phyloP scores from a whole-genome alignment of 2,329 filamentous ascomycete species.

The Trichoderma sp. region DNA sequence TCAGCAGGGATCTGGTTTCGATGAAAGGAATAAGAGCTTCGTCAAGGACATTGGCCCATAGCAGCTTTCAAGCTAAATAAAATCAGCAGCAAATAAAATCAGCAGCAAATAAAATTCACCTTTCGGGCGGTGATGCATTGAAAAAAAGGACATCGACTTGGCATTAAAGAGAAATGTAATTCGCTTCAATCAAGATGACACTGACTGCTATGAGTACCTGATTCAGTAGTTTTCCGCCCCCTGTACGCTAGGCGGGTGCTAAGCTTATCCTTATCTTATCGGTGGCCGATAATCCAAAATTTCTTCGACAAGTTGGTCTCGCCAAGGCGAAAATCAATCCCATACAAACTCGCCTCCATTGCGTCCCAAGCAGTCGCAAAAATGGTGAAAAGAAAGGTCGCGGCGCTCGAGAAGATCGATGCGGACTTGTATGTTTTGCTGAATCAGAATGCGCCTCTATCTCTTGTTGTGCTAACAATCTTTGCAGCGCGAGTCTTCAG shows the following conservation, averaged over 20 bases:
- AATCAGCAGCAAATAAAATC: neutral
- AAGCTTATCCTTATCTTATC: constrained; percentile 17
- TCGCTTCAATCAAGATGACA: neutral
- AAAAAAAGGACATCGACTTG: neutral
- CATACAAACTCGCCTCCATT: constrained; percentile 1
- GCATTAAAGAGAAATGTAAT: neutral
- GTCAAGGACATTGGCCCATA: neutral
- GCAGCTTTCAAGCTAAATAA: neutral
- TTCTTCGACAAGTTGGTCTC: neutral
- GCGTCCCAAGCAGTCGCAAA: constrained; percentile 22
- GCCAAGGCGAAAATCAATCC: neutral
- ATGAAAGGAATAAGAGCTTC: neutral
- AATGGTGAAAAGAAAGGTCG: constrained; percentile 86
- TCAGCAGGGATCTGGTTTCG: neutral
- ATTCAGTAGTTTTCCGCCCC: neutral
- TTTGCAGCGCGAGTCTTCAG: constrained; percentile 71
- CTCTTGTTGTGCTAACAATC: constrained; percentile 26
- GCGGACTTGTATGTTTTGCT: constrained; percentile 65
- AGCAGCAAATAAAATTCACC: neutral
- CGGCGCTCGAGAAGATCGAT: constrained; percentile 91
- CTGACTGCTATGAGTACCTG: neutral
- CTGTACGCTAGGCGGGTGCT: neutral
- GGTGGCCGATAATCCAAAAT: neutral
- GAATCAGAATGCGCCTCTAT: neutral
- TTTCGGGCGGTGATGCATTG: neutral